Conservation (phyloP, 2,329 filamentous ascomycete genomes). For the Escovopsis sp. region DNA sequence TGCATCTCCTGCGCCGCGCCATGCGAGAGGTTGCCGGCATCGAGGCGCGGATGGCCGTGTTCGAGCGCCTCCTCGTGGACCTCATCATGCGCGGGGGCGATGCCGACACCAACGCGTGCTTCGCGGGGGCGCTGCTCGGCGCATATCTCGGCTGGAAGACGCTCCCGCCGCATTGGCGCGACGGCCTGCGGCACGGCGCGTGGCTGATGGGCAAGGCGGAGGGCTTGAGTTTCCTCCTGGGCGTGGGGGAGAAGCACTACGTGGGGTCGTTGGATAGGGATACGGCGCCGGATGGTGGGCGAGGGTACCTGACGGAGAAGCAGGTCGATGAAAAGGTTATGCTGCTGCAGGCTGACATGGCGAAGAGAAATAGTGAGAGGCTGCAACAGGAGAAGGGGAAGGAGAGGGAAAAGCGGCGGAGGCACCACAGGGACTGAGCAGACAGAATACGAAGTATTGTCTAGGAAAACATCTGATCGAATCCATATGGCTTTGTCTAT, state of each 20-base stretch:
- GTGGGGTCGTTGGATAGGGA: slow-evolving; percentile 22
- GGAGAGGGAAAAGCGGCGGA: too few relatives aligned
- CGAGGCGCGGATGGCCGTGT: slow-evolving; percentile 14
- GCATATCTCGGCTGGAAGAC: slow-evolving; percentile 29
- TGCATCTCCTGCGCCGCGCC: slow-evolving; percentile 27
- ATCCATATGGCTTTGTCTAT: too few relatives aligned
- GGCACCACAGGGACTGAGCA: too few relatives aligned
- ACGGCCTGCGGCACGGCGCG: slow-evolving; percentile 27
- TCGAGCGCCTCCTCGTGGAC: slow-evolving; percentile 31
- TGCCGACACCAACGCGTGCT: slow-evolving; percentile 38
- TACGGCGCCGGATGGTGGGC: slow-evolving; percentile 26
- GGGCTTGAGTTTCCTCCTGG: slow-evolving; percentile 22
- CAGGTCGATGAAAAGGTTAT: slow-evolving; percentile 21
- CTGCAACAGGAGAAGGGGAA: slow-evolving; percentile 11
- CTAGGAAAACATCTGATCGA: too few relatives aligned
- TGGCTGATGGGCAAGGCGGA: slow-evolving; percentile 30
- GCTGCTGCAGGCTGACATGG: slow-evolving; percentile 18
- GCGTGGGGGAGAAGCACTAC: slow-evolving; percentile 20
- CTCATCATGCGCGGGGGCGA: slow-evolving; percentile 37
- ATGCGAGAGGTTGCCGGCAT: slow-evolving; percentile 19
- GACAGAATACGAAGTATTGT: too few relatives aligned
- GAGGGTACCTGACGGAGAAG: slow-evolving; percentile 20
- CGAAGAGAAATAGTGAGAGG: slow-evolving; percentile 12
- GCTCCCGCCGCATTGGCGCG: slow-evolving; percentile 32
- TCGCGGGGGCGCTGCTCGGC: slow-evolving; percentile 34